Evolutionary conservation across 176 grass and related monocot genomes (phyloP), one percentile per base, ranked within the genome.

Genomic region (Ensete glaucum): DNA sequence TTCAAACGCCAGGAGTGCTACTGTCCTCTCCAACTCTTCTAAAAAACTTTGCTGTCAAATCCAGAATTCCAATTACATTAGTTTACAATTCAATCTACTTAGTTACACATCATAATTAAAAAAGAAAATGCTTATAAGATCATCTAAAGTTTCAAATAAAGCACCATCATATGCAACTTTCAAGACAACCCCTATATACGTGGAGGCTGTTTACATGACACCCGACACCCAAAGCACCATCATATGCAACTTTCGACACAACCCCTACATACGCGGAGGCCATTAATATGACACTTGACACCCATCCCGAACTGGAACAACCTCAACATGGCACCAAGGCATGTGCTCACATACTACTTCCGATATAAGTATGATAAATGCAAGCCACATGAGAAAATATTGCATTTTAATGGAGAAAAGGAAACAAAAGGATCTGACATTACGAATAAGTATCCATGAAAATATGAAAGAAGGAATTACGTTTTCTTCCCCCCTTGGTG

Each of bases 401-500:
- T 60, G n/a, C 17, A 12, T n/a, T n/a, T 19, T 1, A 9, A 8
- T 1, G 2, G 57, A 19, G 57, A 60, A 60, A 60, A 1, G 57
- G 17, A 9, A 60, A 60, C 57, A 60, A 15, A 9, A 60, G 1
- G 57, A 60, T 20, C 57, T 20, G 15, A 19, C 5, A 15, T 1
- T 15, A 20, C 20, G 57, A 21, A 8, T 19, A n/a, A 19, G 1
- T 20, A 19, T 60, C 16, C 9, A 60, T 60, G 9, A 8, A 60
- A 60, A n/a, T 19, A 15, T 60, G 57, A 60, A 60, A 20, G 17
- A 23, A 68, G 27, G 73, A 79, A 53, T 68, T 88, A 97, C 93
- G 76, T 97, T 93, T 86, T 97, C 93, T 85, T 97, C 90, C 62
- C 90, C 87, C 72, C 93, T 92, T 84, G 90, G 93, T 77, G 90